Evolutionary conservation across 192 early-diverging fungal genomes (phyloP), one percentile per base, ranked within the genome.

Genomic region (Phlyctochytrium planicorne): DNA sequence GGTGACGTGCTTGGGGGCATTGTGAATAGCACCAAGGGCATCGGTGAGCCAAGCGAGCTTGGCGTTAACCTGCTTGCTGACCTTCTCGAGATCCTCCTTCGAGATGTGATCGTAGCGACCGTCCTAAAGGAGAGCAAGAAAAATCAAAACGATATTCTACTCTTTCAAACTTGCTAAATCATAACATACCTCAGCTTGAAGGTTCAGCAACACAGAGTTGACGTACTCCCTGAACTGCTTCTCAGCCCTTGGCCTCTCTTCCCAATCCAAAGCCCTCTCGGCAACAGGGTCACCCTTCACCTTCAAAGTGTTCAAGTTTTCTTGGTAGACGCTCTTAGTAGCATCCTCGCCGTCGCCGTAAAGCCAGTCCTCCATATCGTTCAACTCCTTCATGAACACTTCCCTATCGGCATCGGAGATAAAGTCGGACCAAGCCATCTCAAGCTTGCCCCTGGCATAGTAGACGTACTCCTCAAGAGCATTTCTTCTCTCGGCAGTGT

Each of bases 391-490:
- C 61, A 86, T 73, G 77, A 95, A 94, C 60, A 78, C 73, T 16
- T 87, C 84, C 73, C 90, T 87, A 72, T 88, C 84, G 24, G 71
- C 67, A 50, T 90, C 90, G 72, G 89, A 80, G 33, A 93, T 79
- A 78, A 84, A 98, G 2, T 88, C 87, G 53, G 76, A 71, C 81
- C 88, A 93, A 30, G 87, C 80, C 66, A 80, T 77, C 59, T 91
- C 90, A 33, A 95, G 74, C 90, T 96, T 95, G 74, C 81, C 79
- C 55, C 96, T 91, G 61, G 90, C 91, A 30, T 97, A 92, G 78
- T 98, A 98, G 30, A 97, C 92, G 82, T 98, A 98, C 83, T 98
- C 96, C 79, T 98, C 96, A 57, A 98, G 88, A 50, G 89, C 85
- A 80, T 98, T 98, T 80, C 94, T 93, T 76, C 87, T 88, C 63